These are phyloP conservation scores for Trichoderma oligosporum DNA, from an alignment of 2,329 filamentous ascomycete species.

Conservation along the genomic window DNA sequence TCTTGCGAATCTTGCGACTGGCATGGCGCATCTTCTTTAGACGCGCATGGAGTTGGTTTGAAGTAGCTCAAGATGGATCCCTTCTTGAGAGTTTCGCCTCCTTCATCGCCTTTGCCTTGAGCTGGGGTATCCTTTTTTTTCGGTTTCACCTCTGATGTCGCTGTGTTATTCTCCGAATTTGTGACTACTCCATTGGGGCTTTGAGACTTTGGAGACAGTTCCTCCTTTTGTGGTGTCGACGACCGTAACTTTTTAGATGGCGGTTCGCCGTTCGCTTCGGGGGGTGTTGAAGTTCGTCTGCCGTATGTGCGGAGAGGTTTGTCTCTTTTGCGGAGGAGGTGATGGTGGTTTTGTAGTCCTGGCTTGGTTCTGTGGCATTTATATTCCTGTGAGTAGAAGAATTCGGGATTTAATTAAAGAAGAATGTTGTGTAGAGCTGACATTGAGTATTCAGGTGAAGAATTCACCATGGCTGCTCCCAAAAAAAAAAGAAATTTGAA, in stretches of 20 bases:
- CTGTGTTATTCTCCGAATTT: not conserved
- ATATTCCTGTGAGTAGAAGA: not conserved
- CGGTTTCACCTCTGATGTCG: not conserved
- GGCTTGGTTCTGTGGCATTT: conserved; percentile 34
- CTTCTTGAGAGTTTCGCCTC: conserved; percentile 12
- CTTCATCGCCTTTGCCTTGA: not conserved
- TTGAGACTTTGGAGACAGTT: not conserved
- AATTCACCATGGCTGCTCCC: conserved; percentile 22
- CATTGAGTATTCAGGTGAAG: conserved; percentile 33
- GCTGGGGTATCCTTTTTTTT: not conserved
- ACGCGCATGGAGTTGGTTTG: conserved; percentile 29
- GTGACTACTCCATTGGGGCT: not conserved
- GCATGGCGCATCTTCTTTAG: conserved; percentile 10
- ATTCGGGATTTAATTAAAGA: conserved; percentile 11
- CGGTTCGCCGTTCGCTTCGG: conserved; percentile 27
- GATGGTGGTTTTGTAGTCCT: conserved; percentile 24
- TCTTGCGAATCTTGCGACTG: not conserved
- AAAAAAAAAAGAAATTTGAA: no score
- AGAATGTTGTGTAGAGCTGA: not conserved
- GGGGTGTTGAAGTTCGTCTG: conserved; percentile 29
- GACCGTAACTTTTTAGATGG: conserved; percentile 29
- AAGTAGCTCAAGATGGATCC: conserved; percentile 42
- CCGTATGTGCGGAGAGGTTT: conserved; percentile 41
- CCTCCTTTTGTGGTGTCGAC: not conserved
- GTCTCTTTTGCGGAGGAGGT: conserved; percentile 29